Base-by-base conservation (phyloP, 2,329 filamentous ascomycete species). In the Fusarium abutilonis region DNA sequence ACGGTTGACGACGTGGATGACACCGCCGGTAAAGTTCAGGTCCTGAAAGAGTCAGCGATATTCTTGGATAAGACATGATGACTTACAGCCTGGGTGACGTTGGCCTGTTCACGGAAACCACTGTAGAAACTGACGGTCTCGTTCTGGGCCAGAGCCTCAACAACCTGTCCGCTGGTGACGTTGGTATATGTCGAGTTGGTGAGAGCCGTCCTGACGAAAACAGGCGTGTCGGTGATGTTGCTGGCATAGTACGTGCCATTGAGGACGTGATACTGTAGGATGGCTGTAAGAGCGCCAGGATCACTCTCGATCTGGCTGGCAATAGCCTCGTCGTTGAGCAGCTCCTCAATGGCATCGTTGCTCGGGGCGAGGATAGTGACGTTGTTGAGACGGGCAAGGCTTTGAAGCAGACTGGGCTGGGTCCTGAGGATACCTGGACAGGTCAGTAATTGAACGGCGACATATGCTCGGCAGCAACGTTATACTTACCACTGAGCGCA, bases 201-300 rank as follows among this genome's bases (percentile, higher is more conserved):
- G 50, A 89, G 74, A 8, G 82, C 49, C 1, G 78, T 80, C 4
- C 72, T 73, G 26, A 79, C 65, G 39, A 80, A 77, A 4, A 70
- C 54, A 0, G 76, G 60, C 1, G 66, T 65, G 2, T 68, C 67
- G n/a, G 71, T 74, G 4, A 71, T 59, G 8, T 69, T 62, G 46
- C 79, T 74, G 6, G 70, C 71, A 23, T 71, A 73, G 19, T 75
- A 75, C 1, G 74, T 79, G 29, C 79, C 80, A 44, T 80, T 78
- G 43, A 88, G 74, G 41, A 88, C 79, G 70, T 89, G 86, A 75
- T 89, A 89, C 28, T 78, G 71, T 6, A 89, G 77, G 34, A 88
- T 77, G 21, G 71, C 72, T 19, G 74, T 70, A 15, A 78, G 69
- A 9, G 83, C 72, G 45, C 74, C 71, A 39, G 71, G 57, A 56